These are phyloP conservation scores for Metarhizium brunneum DNA, from an alignment of 2,329 filamentous ascomycete genomes.

Conservation along the genomic window DNA sequence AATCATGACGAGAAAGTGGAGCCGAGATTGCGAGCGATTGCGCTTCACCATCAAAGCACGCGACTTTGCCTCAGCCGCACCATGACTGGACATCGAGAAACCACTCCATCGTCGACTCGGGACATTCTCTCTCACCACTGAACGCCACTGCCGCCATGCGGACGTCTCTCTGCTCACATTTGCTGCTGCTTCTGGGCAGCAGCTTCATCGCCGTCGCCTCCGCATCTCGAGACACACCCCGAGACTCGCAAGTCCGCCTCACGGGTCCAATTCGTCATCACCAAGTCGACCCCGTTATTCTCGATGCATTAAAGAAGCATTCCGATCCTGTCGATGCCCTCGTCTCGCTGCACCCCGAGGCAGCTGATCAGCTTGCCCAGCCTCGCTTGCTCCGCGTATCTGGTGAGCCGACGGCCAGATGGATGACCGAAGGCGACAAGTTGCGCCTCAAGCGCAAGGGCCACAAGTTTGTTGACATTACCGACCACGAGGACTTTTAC, in stretches of 20 bases:
- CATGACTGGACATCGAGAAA: no score
- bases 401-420: slow-evolving; percentile 48
- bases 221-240: background rate
- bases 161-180: background rate
- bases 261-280: background rate
- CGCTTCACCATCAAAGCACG: no score
- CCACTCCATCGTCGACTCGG: no score
- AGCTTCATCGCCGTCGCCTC: background rate
- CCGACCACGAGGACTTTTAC: slow-evolving; percentile 46
- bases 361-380: slow-evolving; percentile 22
- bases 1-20: no score
- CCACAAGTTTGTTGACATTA: slow-evolving; percentile 66
- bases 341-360: slow-evolving; percentile 16
- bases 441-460: slow-evolving; percentile 57
- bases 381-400: slow-evolving; percentile 53
- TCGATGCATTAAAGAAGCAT: slow-evolving; percentile 15
- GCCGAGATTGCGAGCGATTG: no score
- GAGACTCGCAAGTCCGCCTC: background rate
- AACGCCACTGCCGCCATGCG: background rate
- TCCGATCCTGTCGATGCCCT: slow-evolving; percentile 21
- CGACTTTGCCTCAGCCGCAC: no score
- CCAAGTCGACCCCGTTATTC: slow-evolving; percentile 14
- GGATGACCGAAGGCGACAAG: slow-evolving; percentile 67
- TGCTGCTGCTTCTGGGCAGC: background rate
- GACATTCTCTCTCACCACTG: no score